These are phyloP conservation scores for Theileria annulata DNA, from an alignment of 169 alveolate genomes.

Conservation along the genomic window DNA sequence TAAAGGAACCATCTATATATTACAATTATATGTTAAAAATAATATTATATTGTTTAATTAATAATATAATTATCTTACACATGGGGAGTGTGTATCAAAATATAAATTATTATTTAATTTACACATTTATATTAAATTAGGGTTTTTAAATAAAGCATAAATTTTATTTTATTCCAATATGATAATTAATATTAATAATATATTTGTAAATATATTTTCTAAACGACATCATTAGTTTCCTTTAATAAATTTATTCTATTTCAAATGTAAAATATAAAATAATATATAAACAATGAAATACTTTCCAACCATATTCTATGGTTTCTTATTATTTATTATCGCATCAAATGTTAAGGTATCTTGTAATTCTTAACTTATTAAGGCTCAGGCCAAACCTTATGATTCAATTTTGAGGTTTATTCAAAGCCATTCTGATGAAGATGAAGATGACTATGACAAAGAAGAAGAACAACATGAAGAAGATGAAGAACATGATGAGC, in stretches of 20 bases:
- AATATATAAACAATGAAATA: not conserved
- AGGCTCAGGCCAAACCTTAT: not conserved
- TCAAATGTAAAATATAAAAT: not conserved
- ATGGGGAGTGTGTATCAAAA: conserved; percentile 7
- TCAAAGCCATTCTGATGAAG: not conserved
- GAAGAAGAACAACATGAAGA: not conserved
- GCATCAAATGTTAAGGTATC: not conserved
- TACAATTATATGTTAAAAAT: too few species aligned
- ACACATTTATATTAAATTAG: conserved; percentile 1
- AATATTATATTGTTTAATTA: too few species aligned
- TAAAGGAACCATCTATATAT: too few species aligned
- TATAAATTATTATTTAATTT: not conserved
- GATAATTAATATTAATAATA: not conserved
- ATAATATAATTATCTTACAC: not conserved
- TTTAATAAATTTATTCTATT: not conserved
- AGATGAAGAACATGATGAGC: not conserved
- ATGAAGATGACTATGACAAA: not conserved
- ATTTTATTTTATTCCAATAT: not conserved
- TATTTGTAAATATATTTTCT: not conserved
- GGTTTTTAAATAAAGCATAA: not conserved
- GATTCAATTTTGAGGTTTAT: not conserved
- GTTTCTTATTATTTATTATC: not conserved
- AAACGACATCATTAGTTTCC: not conserved
- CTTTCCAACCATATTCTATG: not conserved
- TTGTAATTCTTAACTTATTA: not conserved